Percentiles rank a stretch among this genome's conserved stretches.
Conservation (phyloP, 2,329 filamentous ascomycete genomes). For the Alternaria conjuncta region DNA sequence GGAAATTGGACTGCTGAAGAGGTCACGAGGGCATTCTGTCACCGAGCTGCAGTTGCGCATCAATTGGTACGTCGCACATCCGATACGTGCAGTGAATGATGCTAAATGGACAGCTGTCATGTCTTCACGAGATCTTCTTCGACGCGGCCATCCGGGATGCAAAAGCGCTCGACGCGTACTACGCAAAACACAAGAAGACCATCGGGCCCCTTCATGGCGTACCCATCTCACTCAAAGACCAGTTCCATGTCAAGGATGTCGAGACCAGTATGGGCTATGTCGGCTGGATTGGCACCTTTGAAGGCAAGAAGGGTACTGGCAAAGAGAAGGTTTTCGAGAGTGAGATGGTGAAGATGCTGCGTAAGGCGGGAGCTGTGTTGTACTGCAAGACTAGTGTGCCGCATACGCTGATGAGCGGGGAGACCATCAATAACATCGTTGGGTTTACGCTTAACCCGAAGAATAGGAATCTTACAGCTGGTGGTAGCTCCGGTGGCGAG, state of each 20-base stretch:
- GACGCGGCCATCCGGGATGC: slow-evolving; percentile 53
- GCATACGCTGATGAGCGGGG: slow-evolving; percentile 64
- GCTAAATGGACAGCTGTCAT: slow-evolving; percentile 24
- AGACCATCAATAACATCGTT: slow-evolving; percentile 68
- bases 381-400: slow-evolving; percentile 67
- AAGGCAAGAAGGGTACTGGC: slow-evolving; percentile 60
- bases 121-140: slow-evolving; percentile 59
- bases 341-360: slow-evolving; percentile 63
- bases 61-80: slow-evolving; percentile 43
- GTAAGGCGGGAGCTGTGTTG: slow-evolving; percentile 61
- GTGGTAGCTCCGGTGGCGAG: slow-evolving; percentile 67
- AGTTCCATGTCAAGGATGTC: slow-evolving; percentile 57
- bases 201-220: slow-evolving; percentile 56
- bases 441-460: slow-evolving; percentile 64
- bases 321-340: slow-evolving; percentile 64
- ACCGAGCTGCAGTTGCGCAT: slow-evolving; percentile 60
- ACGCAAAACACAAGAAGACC: slow-evolving; percentile 37
- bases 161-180: slow-evolving; percentile 51
- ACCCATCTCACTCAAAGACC: slow-evolving; percentile 57
- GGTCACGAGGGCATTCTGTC: slow-evolving; percentile 63
- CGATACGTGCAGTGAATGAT: not conserved
- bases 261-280: slow-evolving; percentile 66
- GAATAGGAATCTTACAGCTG: slow-evolving; percentile 60
- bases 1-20: slow-evolving; percentile 64
- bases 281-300: slow-evolving; percentile 68